Conservation (phyloP, 2,329 filamentous ascomycete species). For the Aspergillus aculeatinus region DNA sequence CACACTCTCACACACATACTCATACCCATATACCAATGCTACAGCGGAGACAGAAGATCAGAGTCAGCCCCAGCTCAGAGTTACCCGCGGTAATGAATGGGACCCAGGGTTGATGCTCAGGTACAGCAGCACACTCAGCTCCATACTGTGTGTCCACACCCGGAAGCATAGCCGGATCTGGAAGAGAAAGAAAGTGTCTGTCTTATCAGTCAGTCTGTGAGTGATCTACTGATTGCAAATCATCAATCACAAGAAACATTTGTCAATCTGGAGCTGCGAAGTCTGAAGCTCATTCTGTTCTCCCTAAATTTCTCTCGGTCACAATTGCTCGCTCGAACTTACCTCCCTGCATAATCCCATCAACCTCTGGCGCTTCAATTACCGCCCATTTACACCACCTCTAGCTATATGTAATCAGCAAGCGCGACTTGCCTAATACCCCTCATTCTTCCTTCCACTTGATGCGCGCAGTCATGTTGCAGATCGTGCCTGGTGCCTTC, state of each 20-base stretch:
- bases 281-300: neutral
- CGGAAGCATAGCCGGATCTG: neutral
- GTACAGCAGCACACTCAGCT: neutral
- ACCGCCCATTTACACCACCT: neutral
- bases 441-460: neutral
- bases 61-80: neutral
- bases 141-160: too few species aligned
- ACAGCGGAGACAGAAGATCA: neutral
- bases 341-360: neutral
- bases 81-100: neutral
- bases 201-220: neutral
- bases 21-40: neutral
- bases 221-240: neutral
- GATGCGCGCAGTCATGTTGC: slow-evolving; percentile 11
- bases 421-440: neutral
- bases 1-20: neutral
- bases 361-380: too few species aligned
- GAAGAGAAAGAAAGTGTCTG: neutral
- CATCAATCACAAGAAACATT: neutral
- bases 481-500: slow-evolving; percentile 9
- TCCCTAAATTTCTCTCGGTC: neutral
- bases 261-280: neutral
- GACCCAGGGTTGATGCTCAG: neutral
- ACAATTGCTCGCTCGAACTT: neutral
- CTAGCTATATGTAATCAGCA: neutral